Conservation (phyloP, 106 monocot genomes). For the Allium cepa region DNA sequence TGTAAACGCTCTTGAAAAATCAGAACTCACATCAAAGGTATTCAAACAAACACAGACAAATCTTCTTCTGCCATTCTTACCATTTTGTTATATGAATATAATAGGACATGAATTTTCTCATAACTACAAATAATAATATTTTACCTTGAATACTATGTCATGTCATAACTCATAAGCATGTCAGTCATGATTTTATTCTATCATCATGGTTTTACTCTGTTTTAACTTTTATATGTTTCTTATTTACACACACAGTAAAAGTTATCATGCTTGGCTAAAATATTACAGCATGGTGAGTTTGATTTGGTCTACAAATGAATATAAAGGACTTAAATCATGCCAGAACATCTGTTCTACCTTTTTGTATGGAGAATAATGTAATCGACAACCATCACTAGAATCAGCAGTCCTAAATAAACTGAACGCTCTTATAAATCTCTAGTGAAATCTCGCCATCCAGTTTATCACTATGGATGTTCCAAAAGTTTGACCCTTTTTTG, state of each 20-base stretch:
- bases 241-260: no score
- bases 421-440: no score
- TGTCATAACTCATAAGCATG: no score
- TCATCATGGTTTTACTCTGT: neutral
- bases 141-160: neutral
- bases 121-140: neutral
- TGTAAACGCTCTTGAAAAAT: constrained; percentile 73
- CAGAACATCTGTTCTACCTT: no score
- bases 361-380: no score
- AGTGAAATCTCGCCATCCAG: no score
- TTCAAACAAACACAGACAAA: neutral
- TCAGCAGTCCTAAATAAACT: no score
- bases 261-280: neutral
- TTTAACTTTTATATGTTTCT: neutral
- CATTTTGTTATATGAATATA: neutral
- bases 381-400: no score
- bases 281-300: neutral
- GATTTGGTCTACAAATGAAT: neutral
- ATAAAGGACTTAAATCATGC: no score
- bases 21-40: constrained; percentile 85
- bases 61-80: neutral
- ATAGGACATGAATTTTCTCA: neutral
- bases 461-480: no score
- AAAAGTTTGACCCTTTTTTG: no score
- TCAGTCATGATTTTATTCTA: neutral